Evolutionary conservation across 352 stramenopile genomes (phyloP).

Genomic region (Globisporangium carolinianum): DNA sequence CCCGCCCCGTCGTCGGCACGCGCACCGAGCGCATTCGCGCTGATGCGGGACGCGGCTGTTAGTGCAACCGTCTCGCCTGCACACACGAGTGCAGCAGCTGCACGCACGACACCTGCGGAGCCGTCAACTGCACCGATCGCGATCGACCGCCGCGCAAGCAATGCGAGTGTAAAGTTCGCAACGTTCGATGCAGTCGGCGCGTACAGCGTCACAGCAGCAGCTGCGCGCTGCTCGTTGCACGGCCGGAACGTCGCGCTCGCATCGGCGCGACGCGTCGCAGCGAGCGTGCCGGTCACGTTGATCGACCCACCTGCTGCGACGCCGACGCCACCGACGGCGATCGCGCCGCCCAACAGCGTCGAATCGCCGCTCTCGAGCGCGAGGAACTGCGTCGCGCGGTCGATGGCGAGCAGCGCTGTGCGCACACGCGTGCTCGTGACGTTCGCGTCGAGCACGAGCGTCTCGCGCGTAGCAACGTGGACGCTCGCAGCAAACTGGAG

Average conservation of each 20-base stretch:
- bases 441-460: slow-evolving; percentile 45
- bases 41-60: slow-evolving; percentile 30
- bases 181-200: slow-evolving; percentile 1
- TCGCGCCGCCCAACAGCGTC: slow-evolving; percentile 38
- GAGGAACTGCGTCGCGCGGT: slow-evolving; percentile 27
- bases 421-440: slow-evolving; percentile 18
- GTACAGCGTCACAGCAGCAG: slow-evolving; percentile 7
- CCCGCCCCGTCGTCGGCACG: slow-evolving; percentile 60
- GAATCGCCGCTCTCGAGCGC: slow-evolving; percentile 43
- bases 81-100: slow-evolving; percentile 57
- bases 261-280: slow-evolving; percentile 30
- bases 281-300: slow-evolving; percentile 35
- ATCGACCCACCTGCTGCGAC: slow-evolving; percentile 46
- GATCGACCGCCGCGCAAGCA: slow-evolving; percentile 48
- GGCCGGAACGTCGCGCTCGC: slow-evolving; percentile 40
- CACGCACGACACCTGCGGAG: slow-evolving; percentile 21
- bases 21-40: slow-evolving; percentile 53
- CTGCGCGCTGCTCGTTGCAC: slow-evolving; percentile 38
- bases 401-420: slow-evolving; percentile 10
- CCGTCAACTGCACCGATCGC: slow-evolving; percentile 31
- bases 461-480: slow-evolving; percentile 34
- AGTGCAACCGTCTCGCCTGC: slow-evolving; percentile 42
- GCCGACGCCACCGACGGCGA: slow-evolving; percentile 41
- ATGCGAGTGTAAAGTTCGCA: slow-evolving; percentile 58
- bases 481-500: slow-evolving; percentile 36